phyloP scores from a whole-genome alignment of 208 protist genomes.

The Hexamita inflata region DNA sequence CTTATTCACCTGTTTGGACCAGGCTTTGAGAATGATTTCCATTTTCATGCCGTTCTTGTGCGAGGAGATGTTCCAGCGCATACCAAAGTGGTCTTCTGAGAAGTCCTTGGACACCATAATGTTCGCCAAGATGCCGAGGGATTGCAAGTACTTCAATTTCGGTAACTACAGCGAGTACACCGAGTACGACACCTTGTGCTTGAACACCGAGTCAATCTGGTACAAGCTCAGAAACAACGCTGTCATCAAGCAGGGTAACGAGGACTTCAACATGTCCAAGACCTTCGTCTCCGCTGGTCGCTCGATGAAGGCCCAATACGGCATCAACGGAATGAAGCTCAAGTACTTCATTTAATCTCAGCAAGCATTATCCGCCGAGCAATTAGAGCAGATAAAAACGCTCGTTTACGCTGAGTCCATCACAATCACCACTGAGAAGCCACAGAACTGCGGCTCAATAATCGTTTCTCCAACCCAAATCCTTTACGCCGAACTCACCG shows the following conservation, averaged over 20 bases:
- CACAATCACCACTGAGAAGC: neutral
- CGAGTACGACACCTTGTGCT: too few species aligned
- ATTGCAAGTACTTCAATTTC: neutral
- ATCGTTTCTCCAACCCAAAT: neutral
- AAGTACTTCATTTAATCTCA: neutral
- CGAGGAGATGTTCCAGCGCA: constrained; percentile 92
- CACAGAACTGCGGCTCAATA: neutral
- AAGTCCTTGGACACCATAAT: constrained; percentile 5
- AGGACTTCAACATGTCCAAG: neutral
- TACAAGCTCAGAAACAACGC: too few species aligned
- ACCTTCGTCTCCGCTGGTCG: neutral
- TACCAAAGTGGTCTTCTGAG: constrained; percentile 45
- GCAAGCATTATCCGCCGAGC: neutral
- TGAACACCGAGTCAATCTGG: too few species aligned
- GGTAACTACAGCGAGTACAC: neutral
- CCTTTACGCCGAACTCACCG: constrained; percentile 1
- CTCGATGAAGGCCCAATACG: neutral
- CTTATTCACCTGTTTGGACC: constrained; percentile 14
- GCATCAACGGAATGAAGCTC: neutral
- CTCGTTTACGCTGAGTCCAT: neutral
- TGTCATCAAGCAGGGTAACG: neutral
- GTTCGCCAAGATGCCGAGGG: neutral
- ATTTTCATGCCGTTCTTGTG: constrained; percentile 98
- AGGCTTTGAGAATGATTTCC: constrained; percentile 64
- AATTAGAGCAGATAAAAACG: neutral